Evolutionary conservation across 352 stramenopile species (phyloP).

Genomic region (Pythium aphanidermatum): DNA sequence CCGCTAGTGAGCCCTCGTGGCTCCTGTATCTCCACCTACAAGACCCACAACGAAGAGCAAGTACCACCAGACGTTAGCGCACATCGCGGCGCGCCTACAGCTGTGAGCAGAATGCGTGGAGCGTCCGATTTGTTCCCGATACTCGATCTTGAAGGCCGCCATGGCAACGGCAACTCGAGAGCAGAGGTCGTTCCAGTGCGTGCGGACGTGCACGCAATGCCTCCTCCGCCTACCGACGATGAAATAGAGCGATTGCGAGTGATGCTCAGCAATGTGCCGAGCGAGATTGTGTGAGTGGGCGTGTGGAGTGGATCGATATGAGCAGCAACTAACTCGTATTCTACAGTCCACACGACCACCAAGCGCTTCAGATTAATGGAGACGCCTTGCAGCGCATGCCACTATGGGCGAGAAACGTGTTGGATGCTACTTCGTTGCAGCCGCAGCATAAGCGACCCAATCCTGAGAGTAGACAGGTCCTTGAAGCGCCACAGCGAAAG

Average conservation of each 20-base stretch:
- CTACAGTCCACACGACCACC: slow-evolving; percentile 6
- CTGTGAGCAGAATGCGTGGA: no score
- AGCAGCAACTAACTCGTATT: no score
- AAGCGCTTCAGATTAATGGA: not conserved
- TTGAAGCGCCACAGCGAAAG: slow-evolving; percentile 12
- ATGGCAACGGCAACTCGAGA: slow-evolving; percentile 9
- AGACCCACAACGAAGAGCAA: no score
- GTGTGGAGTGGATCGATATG: no score
- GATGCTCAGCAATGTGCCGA: slow-evolving; percentile 30
- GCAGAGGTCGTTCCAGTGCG: not conserved
- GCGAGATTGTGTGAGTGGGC: slow-evolving; percentile 31
- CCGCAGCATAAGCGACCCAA: slow-evolving; percentile 9
- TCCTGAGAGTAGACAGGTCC: not conserved
- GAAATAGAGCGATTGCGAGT: slow-evolving; percentile 33
- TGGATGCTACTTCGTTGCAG: no score
- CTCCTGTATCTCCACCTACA: slow-evolving; percentile 1
- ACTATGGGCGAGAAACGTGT: slow-evolving; percentile 46
- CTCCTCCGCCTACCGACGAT: not conserved
- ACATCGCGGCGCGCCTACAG: no score
- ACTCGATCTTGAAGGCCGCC: no score
- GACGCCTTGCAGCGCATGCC: slow-evolving; percentile 19
- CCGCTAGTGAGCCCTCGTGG: no score
- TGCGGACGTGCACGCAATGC: not conserved
- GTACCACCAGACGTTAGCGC: no score
- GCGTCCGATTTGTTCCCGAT: no score